These are phyloP conservation scores for Lentinus tigrinus DNA, from an alignment of 768 basidiomycete genomes.

Conservation along the genomic window DNA sequence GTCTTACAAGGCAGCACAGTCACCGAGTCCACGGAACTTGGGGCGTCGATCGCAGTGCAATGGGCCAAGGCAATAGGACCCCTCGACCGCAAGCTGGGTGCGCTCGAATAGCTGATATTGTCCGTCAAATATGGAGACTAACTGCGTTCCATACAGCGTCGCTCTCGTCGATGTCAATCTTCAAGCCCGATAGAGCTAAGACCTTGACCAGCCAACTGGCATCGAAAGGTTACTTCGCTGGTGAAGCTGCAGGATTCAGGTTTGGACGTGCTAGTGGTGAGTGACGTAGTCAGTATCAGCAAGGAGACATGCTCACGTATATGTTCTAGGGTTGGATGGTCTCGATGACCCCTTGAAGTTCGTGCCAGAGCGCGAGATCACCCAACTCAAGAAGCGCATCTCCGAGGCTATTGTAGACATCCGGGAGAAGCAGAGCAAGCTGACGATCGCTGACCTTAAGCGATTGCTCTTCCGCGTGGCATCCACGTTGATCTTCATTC, in stretches of 20 bases:
- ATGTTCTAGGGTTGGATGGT: not conserved
- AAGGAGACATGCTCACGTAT: not conserved
- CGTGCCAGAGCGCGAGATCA: conserved; percentile 65
- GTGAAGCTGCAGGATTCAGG: conserved; percentile 81
- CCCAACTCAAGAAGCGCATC: conserved; percentile 67
- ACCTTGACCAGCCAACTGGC: conserved; percentile 82
- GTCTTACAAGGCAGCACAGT: conserved; percentile 67
- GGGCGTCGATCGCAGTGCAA: conserved; percentile 85
- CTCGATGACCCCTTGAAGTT: conserved; percentile 5
- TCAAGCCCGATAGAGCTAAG: conserved; percentile 82
- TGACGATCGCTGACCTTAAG: conserved; percentile 81
- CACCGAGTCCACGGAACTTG: conserved; percentile 83
- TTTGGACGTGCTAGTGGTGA: conserved; percentile 65
- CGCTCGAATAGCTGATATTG: conserved; percentile 26
- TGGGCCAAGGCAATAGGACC: conserved; percentile 82
- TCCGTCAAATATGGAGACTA: not conserved
- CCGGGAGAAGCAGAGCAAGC: conserved; percentile 63
- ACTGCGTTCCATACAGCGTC: conserved; percentile 41
- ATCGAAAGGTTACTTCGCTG: conserved; percentile 86
- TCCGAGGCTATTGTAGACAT: conserved; percentile 65
- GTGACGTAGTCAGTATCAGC: conserved; percentile 14
- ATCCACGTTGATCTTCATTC: conserved; percentile 69
- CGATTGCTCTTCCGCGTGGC: conserved; percentile 86
- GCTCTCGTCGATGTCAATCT: conserved; percentile 51
- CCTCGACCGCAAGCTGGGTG: conserved; percentile 74